These are phyloP conservation scores for Penicillium sp. DNA, from an alignment of 2,329 filamentous ascomycete genomes.

Conservation along the genomic window DNA sequence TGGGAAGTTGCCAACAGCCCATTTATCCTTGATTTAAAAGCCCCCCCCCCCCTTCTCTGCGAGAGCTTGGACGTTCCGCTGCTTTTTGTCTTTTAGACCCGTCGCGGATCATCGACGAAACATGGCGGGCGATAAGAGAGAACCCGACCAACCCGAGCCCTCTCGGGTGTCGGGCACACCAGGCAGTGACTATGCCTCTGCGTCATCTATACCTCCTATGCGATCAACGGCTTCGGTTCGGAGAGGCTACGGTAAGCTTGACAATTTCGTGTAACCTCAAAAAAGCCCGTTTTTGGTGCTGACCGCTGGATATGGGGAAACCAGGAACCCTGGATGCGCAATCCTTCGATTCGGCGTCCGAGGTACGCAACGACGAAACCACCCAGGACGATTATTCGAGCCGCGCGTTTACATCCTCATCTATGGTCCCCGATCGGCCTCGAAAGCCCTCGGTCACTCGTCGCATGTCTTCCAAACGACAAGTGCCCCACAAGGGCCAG, in stretches of 20 bases:
- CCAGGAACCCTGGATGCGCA: constrained; percentile 41
- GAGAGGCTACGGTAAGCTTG: constrained; percentile 41
- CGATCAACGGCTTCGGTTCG: constrained; percentile 26
- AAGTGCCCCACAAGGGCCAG: constrained; percentile 78
- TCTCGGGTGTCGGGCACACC: constrained; percentile 18
- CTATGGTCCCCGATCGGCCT: constrained; percentile 55
- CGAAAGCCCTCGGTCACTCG: constrained; percentile 76
- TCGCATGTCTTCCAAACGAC: constrained; percentile 73
- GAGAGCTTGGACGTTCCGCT: neutral
- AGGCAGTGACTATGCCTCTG: constrained; percentile 17
- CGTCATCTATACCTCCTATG: constrained; percentile 16
- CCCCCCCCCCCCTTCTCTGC: neutral
- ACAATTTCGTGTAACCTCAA: constrained; percentile 26
- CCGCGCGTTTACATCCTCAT: constrained; percentile 51
- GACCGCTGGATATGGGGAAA: constrained; percentile 7
- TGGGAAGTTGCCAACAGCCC: neutral
- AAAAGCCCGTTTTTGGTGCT: constrained; percentile 11
- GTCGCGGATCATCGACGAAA: constrained; percentile 13
- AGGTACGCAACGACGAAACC: constrained; percentile 37
- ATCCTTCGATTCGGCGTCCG: constrained; percentile 29
- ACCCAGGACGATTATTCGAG: constrained; percentile 36
- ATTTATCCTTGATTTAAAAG: constrained; percentile 11
- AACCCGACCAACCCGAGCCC: constrained; percentile 22
- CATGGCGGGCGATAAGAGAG: constrained; percentile 29
- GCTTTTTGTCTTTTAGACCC: constrained; percentile 12